These are phyloP conservation scores for Yamadazyma scolyti DNA, from an alignment of 805 yeast species.

Conservation along the genomic window DNA sequence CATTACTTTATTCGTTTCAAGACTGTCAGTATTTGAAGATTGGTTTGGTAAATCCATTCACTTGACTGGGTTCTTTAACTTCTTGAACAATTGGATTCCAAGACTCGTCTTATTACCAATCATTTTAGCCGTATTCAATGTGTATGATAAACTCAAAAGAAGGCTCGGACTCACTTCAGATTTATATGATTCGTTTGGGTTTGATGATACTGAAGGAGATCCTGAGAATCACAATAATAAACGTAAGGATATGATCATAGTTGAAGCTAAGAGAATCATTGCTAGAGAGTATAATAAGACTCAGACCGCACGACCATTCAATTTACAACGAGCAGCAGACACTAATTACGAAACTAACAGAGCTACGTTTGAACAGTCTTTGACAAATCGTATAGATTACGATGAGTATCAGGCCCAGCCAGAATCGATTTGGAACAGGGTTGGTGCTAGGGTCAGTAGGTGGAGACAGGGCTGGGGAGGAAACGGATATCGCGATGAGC, in stretches of 20 bases:
- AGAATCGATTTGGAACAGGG: constrained; percentile 18
- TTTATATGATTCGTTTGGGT: constrained; percentile 36
- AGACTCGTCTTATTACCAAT: constrained; percentile 72
- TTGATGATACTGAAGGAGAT: constrained; percentile 24
- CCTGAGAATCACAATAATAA: constrained; percentile 18
- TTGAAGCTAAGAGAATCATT: constrained; percentile 40
- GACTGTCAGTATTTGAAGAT: constrained; percentile 57
- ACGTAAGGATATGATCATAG: constrained; percentile 33
- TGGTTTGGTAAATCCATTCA: constrained; percentile 76
- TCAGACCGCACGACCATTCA: constrained; percentile 24
- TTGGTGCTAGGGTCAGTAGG: too few relatives aligned
- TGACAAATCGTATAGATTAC: constrained; percentile 18
- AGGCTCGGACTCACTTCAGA: constrained; percentile 34
- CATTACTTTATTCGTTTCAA: constrained; percentile 56
- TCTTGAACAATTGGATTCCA: constrained; percentile 73
- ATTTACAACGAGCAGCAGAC: constrained; percentile 18
- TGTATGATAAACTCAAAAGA: constrained; percentile 59
- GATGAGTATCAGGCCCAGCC: constrained; percentile 12
- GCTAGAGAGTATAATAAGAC: constrained; percentile 26
- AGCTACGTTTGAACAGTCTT: constrained; percentile 18
- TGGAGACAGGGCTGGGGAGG: not conserved
- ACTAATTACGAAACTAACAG: constrained; percentile 26
- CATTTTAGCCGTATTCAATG: constrained; percentile 55
- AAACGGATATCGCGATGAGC: constrained; percentile 14
- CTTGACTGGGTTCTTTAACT: constrained; percentile 67